A percentile compares a stretch with the other conserved stretches of the same genome.
Evolutionary conservation across 2,329 filamentous ascomycete genomes (phyloP).

Genomic region (Fusarium sp.): DNA sequence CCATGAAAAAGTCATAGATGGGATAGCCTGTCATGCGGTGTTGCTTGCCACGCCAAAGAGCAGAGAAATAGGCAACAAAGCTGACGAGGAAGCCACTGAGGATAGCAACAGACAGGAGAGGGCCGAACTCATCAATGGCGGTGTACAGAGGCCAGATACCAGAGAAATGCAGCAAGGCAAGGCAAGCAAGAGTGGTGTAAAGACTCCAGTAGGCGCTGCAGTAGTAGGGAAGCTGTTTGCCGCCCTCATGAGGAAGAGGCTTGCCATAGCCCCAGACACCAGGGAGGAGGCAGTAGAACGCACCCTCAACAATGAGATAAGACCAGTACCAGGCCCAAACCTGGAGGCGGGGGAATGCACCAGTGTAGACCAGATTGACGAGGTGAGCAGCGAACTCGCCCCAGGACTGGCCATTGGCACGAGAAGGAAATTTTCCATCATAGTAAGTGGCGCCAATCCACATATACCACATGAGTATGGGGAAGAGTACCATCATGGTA

Average conservation of each 20-base stretch:
- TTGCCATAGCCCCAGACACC: slow-evolving; percentile 91
- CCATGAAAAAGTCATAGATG: slow-evolving; percentile 95
- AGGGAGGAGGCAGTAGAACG: slow-evolving; percentile 85
- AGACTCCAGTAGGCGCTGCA: slow-evolving; percentile 90
- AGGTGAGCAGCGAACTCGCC: slow-evolving; percentile 78
- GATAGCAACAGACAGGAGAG: slow-evolving; percentile 92
- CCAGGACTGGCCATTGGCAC: slow-evolving; percentile 71
- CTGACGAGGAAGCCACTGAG: slow-evolving; percentile 86
- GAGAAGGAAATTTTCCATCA: slow-evolving; percentile 80
- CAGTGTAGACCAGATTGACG: slow-evolving; percentile 77
- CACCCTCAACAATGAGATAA: slow-evolving; percentile 86
- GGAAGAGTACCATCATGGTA: slow-evolving; percentile 91
- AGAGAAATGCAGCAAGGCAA: slow-evolving; percentile 78
- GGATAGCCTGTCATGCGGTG: slow-evolving; percentile 91
- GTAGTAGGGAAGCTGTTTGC: slow-evolving; percentile 91
- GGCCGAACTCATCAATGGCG: slow-evolving; percentile 93
- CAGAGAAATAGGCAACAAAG: slow-evolving; percentile 86
- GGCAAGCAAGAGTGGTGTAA: slow-evolving; percentile 82
- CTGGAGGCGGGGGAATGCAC: slow-evolving; percentile 82
- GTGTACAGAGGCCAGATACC: slow-evolving; percentile 90
- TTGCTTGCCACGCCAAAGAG: slow-evolving; percentile 79
- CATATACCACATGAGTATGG: slow-evolving; percentile 98
- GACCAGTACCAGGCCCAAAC: slow-evolving; percentile 96
- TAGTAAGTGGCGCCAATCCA: slow-evolving; percentile 97
- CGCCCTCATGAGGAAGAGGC: slow-evolving; percentile 81